Conservation (phyloP, 2,329 filamentous ascomycete species). For the Fusarium sp. region DNA sequence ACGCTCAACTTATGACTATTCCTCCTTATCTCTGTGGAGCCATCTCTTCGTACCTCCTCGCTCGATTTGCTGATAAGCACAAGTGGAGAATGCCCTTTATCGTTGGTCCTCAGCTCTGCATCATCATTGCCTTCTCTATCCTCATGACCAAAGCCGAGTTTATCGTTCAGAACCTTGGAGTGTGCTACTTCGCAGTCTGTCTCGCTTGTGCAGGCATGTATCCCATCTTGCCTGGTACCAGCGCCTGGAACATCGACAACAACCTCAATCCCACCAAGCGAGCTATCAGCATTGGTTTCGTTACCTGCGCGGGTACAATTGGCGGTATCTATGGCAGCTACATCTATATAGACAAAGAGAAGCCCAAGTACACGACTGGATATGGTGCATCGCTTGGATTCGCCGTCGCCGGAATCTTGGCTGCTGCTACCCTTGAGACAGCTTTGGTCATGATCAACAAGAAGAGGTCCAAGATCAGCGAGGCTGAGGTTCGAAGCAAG, state of each 20-base stretch:
- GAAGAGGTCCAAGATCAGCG: conserved; percentile 32
- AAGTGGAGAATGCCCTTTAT: conserved; percentile 49
- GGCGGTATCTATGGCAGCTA: conserved; percentile 39
- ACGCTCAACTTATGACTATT: conserved; percentile 44
- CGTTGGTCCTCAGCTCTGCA: conserved; percentile 38
- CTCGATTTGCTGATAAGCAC: conserved; percentile 42
- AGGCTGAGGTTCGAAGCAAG: conserved; percentile 38
- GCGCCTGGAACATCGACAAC: conserved; percentile 50
- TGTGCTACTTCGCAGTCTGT: conserved; percentile 33
- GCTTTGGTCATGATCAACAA: conserved; percentile 36
- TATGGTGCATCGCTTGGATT: conserved; percentile 38
- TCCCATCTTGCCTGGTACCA: conserved; percentile 45
- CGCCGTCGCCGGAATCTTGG: conserved; percentile 17
- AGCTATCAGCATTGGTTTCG: conserved; percentile 47
- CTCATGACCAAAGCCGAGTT: conserved; percentile 31
- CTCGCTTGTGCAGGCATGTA: conserved; percentile 47
- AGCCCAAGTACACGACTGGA: conserved; percentile 39
- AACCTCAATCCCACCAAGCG: conserved; percentile 45
- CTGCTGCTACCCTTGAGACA: conserved; percentile 32
- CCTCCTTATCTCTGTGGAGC: conserved; percentile 46
- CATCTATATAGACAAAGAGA: conserved; percentile 36
- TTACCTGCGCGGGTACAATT: conserved; percentile 40
- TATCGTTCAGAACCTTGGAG: conserved; percentile 26
- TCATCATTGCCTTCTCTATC: conserved; percentile 42
- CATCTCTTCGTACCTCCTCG: conserved; percentile 35